Evolutionary conservation across 75 land plant species (phyloP).

Genomic region (Pinus albicaulis): DNA sequence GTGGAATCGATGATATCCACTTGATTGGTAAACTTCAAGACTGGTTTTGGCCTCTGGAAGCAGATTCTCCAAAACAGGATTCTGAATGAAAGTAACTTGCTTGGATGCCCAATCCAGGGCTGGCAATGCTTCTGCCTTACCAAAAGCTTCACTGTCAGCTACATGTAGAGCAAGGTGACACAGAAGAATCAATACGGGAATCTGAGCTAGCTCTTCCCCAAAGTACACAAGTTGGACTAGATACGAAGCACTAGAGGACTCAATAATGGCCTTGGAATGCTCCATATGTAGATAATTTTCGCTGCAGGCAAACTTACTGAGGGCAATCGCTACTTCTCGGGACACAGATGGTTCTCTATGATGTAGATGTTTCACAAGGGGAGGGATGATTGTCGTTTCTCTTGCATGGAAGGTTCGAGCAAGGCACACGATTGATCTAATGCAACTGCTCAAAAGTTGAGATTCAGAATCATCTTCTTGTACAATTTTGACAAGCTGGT

Average conservation of each 20-base stretch:
- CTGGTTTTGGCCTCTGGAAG: slow-evolving; percentile 40
- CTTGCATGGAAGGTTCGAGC: slow-evolving; percentile 68
- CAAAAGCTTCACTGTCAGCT: slow-evolving; percentile 60
- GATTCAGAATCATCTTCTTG: slow-evolving; percentile 37
- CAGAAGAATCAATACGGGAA: slow-evolving; percentile 46
- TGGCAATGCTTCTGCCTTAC: slow-evolving; percentile 44
- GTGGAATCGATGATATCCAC: slow-evolving; percentile 8
- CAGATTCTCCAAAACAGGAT: slow-evolving; percentile 22
- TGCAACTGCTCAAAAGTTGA: slow-evolving; percentile 50
- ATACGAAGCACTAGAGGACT: slow-evolving; percentile 32
- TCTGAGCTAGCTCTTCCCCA: slow-evolving; percentile 35
- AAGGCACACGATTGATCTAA: slow-evolving; percentile 53
- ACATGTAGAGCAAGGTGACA: slow-evolving; percentile 55
- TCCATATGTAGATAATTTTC: slow-evolving; percentile 58
- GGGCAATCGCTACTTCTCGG: slow-evolving; percentile 57
- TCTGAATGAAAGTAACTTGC: slow-evolving; percentile 23
- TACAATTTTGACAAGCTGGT: slow-evolving; percentile 58
- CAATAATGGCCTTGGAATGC: slow-evolving; percentile 65
- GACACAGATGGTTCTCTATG: slow-evolving; percentile 39
- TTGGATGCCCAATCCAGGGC: slow-evolving; percentile 58
- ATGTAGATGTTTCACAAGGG: slow-evolving; percentile 53
- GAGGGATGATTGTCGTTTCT: slow-evolving; percentile 41
- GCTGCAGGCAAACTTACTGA: slow-evolving; percentile 61
- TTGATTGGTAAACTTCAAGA: slow-evolving; percentile 46
- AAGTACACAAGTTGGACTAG: slow-evolving; percentile 48